Evolutionary conservation across 371 early-diverging fungal genomes (phyloP), one percentile per base, ranked within the genome.

Genomic region (Mucor ambiguus): DNA sequence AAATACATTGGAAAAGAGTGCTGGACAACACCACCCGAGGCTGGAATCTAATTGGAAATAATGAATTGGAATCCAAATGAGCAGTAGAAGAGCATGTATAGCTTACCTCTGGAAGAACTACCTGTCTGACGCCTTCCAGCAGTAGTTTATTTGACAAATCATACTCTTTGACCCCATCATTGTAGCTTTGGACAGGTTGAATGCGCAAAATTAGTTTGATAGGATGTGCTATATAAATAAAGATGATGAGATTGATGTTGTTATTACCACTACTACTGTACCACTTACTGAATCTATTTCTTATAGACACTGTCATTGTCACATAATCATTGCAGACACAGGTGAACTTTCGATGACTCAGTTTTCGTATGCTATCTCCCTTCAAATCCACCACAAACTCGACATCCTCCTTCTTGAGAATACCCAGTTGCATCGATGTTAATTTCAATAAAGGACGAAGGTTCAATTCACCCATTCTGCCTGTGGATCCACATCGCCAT

Each of bases 141-240:
- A 82, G 70, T 68, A 88, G 68, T 28, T 83, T 80, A n/a, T 78
- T 77, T 11, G 82, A 76, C 64, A 87, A 68, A 60, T 86, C 85
- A 67, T 83, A 86, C 56, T 87, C 89, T 73, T 85, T 87, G 4
- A 81, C 79, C 0, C 86, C 85, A 62, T 86, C 82, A 58, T 82
- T 81, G 57, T 84, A 83, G 26, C 79, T 85, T 66, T 86, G 89
- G 16, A 87, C 87, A n/a, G 89, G 86, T 64, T 88, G 89, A 67
- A 86, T 80, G 48, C 89, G 74, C 61, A 88, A 69, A 61, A 86
- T 84, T 26, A 86, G 60, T 49, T 86, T 86, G 18, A 83, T 76
- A 60, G 85, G 80, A 70, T 71, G 76, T 30, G 63, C 82, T 84
- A 68, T 28, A 30, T 32, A 38, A 32, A 28, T 18, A 0, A 33